Conservation (phyloP, 2,329 filamentous ascomycete genomes). For the Fusarium guadeloupense region DNA sequence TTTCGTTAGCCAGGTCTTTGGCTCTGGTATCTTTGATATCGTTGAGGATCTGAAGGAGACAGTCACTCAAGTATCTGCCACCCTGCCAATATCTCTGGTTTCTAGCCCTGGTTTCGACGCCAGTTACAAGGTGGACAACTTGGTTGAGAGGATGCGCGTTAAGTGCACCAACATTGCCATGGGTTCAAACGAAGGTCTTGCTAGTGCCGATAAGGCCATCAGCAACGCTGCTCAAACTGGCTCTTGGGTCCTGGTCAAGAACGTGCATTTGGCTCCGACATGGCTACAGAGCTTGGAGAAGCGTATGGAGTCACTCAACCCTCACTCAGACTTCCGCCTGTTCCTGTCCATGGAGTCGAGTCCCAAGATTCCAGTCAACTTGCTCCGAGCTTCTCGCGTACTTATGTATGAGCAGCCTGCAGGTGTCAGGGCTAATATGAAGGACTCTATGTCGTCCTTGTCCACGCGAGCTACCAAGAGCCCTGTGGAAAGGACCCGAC, state of each 20-base stretch:
- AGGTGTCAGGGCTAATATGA: constrained; percentile 97
- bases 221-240: constrained; percentile 90
- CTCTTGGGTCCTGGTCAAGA: constrained; percentile 98
- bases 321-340: constrained; percentile 89
- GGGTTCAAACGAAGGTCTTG: constrained; percentile 94
- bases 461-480: constrained; percentile 79
- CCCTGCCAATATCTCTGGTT: constrained; percentile 87
- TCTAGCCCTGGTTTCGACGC: constrained; percentile 98
- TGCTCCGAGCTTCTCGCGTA: constrained; percentile 90
- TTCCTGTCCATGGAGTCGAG: constrained; percentile 99
- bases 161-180: constrained; percentile 97
- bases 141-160: constrained; percentile 84
- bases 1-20: constrained; percentile 90
- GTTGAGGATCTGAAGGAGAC: constrained; percentile 87
- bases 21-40: constrained; percentile 80
- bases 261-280: constrained; percentile 93
- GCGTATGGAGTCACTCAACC: constrained; percentile 93
- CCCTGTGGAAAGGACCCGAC: constrained; percentile 87
- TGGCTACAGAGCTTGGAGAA: constrained; percentile 99
- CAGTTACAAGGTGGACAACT: constrained; percentile 96
- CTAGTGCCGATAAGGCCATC: constrained; percentile 94
- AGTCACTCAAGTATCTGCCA: constrained; percentile 83
- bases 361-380: constrained; percentile 94
- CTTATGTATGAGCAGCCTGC: constrained; percentile 99
- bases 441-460: constrained; percentile 89